Percentiles rank a stretch among this genome's conserved stretches.
These are phyloP conservation scores for Boletales sp. DNA, from an alignment of 768 basidiomycete genomes.

Conservation along the genomic window DNA sequence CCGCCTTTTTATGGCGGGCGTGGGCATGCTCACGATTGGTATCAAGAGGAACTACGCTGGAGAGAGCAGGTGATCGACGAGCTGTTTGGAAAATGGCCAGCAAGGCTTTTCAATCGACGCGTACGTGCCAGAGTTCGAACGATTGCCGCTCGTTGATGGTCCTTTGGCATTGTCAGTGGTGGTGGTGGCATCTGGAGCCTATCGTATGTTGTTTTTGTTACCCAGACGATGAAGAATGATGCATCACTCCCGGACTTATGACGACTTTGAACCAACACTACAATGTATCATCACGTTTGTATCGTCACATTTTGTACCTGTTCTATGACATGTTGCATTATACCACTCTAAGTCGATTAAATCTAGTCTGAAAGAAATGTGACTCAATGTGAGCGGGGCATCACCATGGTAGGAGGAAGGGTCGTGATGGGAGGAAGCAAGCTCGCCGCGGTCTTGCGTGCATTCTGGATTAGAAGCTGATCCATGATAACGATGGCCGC, in stretches of 20 bases:
- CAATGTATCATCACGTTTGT: neutral
- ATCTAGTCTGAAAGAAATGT: neutral
- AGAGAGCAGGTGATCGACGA: constrained; percentile 45
- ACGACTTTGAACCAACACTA: neutral
- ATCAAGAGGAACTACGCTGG: constrained; percentile 30
- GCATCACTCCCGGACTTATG: neutral
- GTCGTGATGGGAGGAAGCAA: constrained; percentile 83
- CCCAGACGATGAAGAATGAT: constrained; percentile 48
- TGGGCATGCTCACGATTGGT: constrained; percentile 18
- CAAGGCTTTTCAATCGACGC: constrained; percentile 62
- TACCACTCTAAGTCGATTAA: neutral
- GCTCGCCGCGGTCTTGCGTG: constrained; percentile 68
- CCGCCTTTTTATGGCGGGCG: constrained; percentile 16
- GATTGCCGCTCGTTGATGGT: neutral
- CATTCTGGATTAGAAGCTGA: constrained; percentile 83
- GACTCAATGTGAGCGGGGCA: constrained; percentile 39
- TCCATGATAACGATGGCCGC: constrained; percentile 95
- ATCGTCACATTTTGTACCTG: constrained; percentile 6
- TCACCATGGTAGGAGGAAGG: constrained; percentile 90
- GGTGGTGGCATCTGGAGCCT: constrained; percentile 75
- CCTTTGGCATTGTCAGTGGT: constrained; percentile 53
- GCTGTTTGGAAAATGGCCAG: constrained; percentile 65
- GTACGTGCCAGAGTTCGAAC: constrained; percentile 38
- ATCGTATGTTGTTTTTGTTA: constrained; percentile 60
- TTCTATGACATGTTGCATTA: constrained; percentile 6